Percentiles rank a stretch among this genome's conserved stretches.
These are phyloP conservation scores for Paramyrothecium sp. DNA, from an alignment of 2,329 filamentous ascomycete genomes.

Conservation along the genomic window DNA sequence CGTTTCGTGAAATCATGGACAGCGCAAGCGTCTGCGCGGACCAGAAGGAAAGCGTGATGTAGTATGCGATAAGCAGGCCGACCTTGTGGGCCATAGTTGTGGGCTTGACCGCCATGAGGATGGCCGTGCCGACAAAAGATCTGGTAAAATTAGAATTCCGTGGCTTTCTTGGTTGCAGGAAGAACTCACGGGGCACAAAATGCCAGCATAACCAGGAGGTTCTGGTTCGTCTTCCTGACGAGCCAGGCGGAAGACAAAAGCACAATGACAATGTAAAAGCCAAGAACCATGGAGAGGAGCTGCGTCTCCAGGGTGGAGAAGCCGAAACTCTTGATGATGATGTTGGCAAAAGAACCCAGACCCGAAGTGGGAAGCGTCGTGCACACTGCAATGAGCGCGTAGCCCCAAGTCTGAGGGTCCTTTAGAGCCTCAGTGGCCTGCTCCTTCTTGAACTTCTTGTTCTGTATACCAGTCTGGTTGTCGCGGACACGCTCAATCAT, in stretches of 20 bases:
- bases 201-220: slow-evolving; percentile 62
- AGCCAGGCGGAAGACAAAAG: slow-evolving; percentile 66
- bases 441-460: slow-evolving; percentile 44
- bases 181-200: slow-evolving; percentile 60
- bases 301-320: slow-evolving; percentile 69
- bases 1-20: slow-evolving; percentile 66
- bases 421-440: slow-evolving; percentile 50
- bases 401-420: slow-evolving; percentile 67
- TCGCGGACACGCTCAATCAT: slow-evolving; percentile 60
- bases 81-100: slow-evolving; percentile 56
- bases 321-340: slow-evolving; percentile 69
- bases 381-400: slow-evolving; percentile 64
- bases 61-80: slow-evolving; percentile 71
- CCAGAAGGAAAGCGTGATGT: slow-evolving; percentile 77
- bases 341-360: slow-evolving; percentile 70
- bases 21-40: slow-evolving; percentile 66
- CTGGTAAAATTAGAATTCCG: slow-evolving; percentile 29
- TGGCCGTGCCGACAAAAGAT: slow-evolving; percentile 69
- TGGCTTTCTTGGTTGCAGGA: too few species aligned
- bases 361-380: slow-evolving; percentile 73
- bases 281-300: slow-evolving; percentile 72
- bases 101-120: slow-evolving; percentile 68
- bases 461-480: slow-evolving; percentile 63
- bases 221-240: slow-evolving; percentile 68
- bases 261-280: slow-evolving; percentile 70